Conservation (phyloP, 176 grass and related monocot species). For the Carex kokanica region DNA sequence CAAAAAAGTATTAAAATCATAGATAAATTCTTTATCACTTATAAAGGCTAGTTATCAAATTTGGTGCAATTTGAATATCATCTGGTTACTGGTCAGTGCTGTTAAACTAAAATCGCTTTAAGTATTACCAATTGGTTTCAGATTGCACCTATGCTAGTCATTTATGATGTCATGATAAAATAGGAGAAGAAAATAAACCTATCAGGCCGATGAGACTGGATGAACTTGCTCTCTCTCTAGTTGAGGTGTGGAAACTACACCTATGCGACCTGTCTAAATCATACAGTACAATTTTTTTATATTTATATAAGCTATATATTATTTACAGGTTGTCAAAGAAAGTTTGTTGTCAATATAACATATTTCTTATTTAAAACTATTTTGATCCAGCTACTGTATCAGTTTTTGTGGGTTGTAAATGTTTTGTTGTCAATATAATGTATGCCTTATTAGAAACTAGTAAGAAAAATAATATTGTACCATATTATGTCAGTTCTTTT, state of each 20-base stretch:
- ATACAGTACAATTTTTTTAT: not conserved
- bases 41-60: not conserved
- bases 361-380: not conserved
- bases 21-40: constrained; percentile 1
- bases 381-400: not conserved
- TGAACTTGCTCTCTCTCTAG: not conserved
- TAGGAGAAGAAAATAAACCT: not conserved
- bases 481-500: not conserved
- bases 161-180: constrained; percentile 8
- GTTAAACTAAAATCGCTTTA: not conserved
- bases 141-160: not conserved
- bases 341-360: not conserved
- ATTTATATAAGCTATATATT: not conserved
- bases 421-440: not conserved
- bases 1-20: not conserved
- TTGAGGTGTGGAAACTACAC: not conserved
- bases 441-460: not conserved
- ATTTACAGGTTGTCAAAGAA: not conserved
- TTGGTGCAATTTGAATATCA: not conserved
- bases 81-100: not conserved
- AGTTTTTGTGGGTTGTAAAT: not conserved
- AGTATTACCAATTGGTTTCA: not conserved
- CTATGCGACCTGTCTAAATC: not conserved
- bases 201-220: not conserved
- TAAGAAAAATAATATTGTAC: not conserved